Base-by-base conservation (phyloP, 2,329 filamentous ascomycete genomes). In the Dactylellina haptotyla region DNA sequence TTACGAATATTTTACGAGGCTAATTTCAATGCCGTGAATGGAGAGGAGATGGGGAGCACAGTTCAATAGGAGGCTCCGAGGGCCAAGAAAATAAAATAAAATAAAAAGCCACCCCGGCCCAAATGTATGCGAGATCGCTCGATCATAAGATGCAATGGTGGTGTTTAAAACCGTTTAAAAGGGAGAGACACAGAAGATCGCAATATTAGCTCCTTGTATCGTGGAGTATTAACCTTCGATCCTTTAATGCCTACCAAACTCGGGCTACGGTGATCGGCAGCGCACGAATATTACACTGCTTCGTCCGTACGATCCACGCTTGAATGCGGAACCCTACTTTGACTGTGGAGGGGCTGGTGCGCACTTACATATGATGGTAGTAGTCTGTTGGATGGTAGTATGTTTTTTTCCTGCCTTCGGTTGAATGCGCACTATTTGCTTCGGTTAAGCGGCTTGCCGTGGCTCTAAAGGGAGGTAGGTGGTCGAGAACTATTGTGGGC, bases 381-480 rank as follows among this genome's bases (percentile, higher is more conserved):
- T 18, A 18, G 41, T 18, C n/a, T n/a, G n/a, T n/a, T n/a, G n/a
- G n/a, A n/a, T n/a, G 30, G 30, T 18, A 20, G 32, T 5, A 48
- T 48, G 50, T 30, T 32, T 12, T 25, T 23, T 50, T 37, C 18
- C 43, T 54, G 6, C 46, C 28, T 46, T 14, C n/a, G 28, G 20
- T 48, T 57, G 14, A 26, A 5, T 46, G 25, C 16, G 25, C 28
- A 57, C 45, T 32, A 25, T 43, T 59, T 34, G 14, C 32, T 59
- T 62, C 64, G 64, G 64, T 48, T 69, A 69, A 61, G 64, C 64
- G 48, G 54, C 48, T 54, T 45, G 46, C 56, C 37, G 46, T 54
- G 64, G 48, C 64, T 69, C 51, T 41, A 34, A 34, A 34, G 14
- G 14, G 41, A 37, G 28, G 28, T 4, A 34, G 25, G n/a, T 3